phyloP scores from a whole-genome alignment of 169 alveolate genomes.

The Perkinsus olseni region DNA sequence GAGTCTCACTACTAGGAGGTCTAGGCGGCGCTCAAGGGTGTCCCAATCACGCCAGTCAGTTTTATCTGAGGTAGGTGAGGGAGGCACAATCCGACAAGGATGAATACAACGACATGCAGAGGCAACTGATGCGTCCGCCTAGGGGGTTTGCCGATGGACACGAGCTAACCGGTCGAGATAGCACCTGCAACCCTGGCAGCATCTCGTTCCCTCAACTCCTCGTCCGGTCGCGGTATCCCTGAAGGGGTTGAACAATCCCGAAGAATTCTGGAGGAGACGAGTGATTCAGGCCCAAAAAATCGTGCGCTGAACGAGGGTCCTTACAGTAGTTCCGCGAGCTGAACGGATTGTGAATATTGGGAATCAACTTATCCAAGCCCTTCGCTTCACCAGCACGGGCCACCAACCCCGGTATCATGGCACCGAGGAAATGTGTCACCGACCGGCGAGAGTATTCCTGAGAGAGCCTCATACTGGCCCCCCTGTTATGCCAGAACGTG shows the following conservation, averaged over 20 bases:
- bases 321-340: not conserved
- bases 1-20: not conserved
- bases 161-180: not conserved
- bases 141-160: no score
- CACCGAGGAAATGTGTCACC: not conserved
- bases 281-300: no score
- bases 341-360: not conserved
- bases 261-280: not conserved
- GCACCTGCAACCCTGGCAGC: not conserved
- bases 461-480: no score
- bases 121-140: no score
- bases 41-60: not conserved
- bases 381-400: not conserved
- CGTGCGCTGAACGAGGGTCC: not conserved
- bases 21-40: not conserved
- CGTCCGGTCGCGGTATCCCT: not conserved
- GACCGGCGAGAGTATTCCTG: not conserved
- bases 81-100: no score
- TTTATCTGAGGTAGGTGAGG: no score
- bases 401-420: not conserved
- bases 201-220: not conserved
- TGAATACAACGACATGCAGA: not conserved
- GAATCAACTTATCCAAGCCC: not conserved
- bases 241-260: not conserved
- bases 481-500: no score